A percentile compares a stretch with the other conserved stretches of the same genome.
Evolutionary conservation across 2,329 filamentous ascomycete species (phyloP).

Genomic region (Graphilbum sp.): DNA sequence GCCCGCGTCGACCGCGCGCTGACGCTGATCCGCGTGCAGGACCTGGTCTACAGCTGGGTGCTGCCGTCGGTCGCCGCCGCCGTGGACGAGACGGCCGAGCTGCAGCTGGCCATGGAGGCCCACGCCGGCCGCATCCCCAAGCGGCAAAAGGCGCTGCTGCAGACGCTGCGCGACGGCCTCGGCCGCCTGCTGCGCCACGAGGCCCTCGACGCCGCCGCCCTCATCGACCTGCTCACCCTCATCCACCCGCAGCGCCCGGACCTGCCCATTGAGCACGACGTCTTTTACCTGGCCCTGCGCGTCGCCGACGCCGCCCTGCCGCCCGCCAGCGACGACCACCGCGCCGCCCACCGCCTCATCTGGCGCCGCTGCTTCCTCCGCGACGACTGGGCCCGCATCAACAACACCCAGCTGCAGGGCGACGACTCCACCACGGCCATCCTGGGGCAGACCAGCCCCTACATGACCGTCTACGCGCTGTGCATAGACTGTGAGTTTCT

Average conservation of each 20-base stretch:
- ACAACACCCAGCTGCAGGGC: slow-evolving; percentile 58
- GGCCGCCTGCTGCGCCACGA: slow-evolving; percentile 54
- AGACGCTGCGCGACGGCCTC: slow-evolving; percentile 56
- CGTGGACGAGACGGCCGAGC: slow-evolving; percentile 63
- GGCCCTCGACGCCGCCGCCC: slow-evolving; percentile 46
- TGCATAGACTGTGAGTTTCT: slow-evolving; percentile 42
- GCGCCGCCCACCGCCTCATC: slow-evolving; percentile 45
- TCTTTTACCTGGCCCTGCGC: slow-evolving; percentile 61
- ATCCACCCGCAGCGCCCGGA: slow-evolving; percentile 45
- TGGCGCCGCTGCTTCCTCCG: slow-evolving; percentile 78
- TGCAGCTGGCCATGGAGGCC: slow-evolving; percentile 58
- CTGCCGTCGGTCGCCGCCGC: slow-evolving; percentile 50
- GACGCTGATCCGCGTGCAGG: slow-evolving; percentile 61
- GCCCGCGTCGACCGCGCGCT: slow-evolving; percentile 45
- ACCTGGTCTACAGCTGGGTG: slow-evolving; percentile 57
- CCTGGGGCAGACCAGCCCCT: slow-evolving; percentile 51
- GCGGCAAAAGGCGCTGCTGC: slow-evolving; percentile 47
- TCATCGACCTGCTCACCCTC: slow-evolving; percentile 63
- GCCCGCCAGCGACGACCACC: slow-evolving; percentile 33
- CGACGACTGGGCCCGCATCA: slow-evolving; percentile 71
- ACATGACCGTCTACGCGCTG: slow-evolving; percentile 47
- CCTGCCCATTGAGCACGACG: slow-evolving; percentile 39
- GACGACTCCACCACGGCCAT: slow-evolving; percentile 50
- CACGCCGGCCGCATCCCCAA: slow-evolving; percentile 40
- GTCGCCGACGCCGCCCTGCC: slow-evolving; percentile 35